phyloP scores from a whole-genome alignment of 2,329 filamentous ascomycete species.

The Blastomyces gilchristii region DNA sequence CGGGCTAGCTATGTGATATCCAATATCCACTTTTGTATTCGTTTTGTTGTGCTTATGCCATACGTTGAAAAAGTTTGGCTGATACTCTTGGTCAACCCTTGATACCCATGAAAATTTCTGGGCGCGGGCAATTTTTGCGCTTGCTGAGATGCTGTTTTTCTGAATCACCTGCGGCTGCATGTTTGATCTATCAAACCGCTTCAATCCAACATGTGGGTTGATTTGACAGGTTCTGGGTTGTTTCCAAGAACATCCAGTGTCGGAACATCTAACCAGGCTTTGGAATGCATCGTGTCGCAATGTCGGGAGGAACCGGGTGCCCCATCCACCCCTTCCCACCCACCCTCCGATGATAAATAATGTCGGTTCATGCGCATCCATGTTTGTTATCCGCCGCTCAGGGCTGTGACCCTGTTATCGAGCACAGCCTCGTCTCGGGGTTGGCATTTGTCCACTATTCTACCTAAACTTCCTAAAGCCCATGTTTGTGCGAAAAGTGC shows the following conservation, averaged over 20 bases:
- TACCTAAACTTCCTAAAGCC: not conserved
- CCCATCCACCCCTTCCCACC: not conserved
- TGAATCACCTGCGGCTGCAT: not conserved
- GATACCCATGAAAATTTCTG: not conserved
- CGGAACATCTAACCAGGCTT: not conserved
- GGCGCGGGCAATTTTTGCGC: not conserved
- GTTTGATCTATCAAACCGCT: not conserved
- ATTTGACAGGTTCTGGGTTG: not conserved
- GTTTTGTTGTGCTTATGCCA: not conserved
- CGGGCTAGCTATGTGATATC: conserved; percentile 1
- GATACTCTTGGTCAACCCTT: not conserved
- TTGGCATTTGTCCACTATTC: not conserved
- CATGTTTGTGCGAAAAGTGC: not conserved
- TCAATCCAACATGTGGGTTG: not conserved
- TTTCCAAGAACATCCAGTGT: not conserved
- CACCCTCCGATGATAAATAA: not conserved
- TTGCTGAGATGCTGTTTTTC: too few species aligned
- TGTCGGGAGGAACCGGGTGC: not conserved
- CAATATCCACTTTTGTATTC: not conserved
- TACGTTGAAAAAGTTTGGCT: not conserved
- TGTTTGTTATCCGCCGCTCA: not conserved
- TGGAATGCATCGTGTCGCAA: not conserved
- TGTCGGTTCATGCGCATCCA: too few species aligned
- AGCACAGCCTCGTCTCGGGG: not conserved
- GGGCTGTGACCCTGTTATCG: not conserved